Percentiles rank a stretch among this genome's conserved stretches.
Conservation (phyloP, 1,284 basidiomycete genomes). For the Retiboletus flavoniger region DNA sequence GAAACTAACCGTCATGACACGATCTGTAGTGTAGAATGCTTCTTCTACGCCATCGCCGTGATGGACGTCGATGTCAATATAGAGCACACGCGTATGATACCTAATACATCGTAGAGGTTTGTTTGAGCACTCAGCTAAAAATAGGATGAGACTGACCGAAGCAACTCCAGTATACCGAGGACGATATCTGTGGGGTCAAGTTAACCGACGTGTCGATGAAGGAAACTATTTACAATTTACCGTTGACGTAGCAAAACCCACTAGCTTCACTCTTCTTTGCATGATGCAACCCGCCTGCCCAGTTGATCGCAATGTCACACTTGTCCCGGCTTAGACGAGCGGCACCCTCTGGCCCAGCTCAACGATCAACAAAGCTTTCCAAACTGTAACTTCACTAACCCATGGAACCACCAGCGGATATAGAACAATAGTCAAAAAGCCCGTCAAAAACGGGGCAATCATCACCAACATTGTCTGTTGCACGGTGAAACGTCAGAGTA, state of each 20-base stretch:
- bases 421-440: conserved; percentile 97
- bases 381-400: conserved; percentile 50
- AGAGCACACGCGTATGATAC: conserved; percentile 93
- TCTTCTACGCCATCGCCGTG: conserved; percentile 99
- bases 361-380: conserved; percentile 5
- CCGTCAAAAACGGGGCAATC: conserved; percentile 99
- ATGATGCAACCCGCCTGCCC: conserved; percentile 97
- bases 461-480: conserved; percentile 82
- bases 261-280: conserved; percentile 99
- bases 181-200: conserved; percentile 77
- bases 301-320: conserved; percentile 98
- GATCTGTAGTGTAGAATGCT: conserved; percentile 98
- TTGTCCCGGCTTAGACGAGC: conserved; percentile 94
- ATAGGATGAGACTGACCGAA: conserved; percentile 56
- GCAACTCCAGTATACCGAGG: conserved; percentile 91
- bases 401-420: conserved; percentile 98
- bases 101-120: conserved; percentile 39
- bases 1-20: conserved; percentile 98
- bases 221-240: conserved; percentile 40
- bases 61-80: conserved; percentile 99
- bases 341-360: conserved; percentile 76
- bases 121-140: not conserved
- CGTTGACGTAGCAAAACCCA: conserved; percentile 99
- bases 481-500: not conserved
- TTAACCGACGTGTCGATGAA: not conserved